A percentile compares a stretch with the other conserved stretches of the same genome.
phyloP scores from a whole-genome alignment of 257 asterid species.

The Nicotiana benthamiana region DNA sequence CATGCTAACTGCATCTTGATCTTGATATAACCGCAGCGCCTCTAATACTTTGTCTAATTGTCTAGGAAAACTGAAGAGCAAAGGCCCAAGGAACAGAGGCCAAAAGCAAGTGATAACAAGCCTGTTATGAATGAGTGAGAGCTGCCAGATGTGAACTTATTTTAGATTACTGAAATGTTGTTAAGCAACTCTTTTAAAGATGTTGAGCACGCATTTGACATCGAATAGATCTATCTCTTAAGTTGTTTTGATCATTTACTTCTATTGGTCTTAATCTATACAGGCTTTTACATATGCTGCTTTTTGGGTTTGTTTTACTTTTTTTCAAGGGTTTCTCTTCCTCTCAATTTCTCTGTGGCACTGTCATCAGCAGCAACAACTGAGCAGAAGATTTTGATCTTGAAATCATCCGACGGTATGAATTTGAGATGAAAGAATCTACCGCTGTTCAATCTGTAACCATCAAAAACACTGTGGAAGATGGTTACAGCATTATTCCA shows the following conservation, averaged over 20 bases:
- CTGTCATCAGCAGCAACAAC: background rate
- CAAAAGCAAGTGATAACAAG: constrained; percentile 87
- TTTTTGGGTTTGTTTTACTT: too few species aligned
- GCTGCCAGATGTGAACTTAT: constrained; percentile 4
- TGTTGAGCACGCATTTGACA: constrained; percentile 8
- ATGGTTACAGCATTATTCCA: background rate
- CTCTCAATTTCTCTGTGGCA: background rate
- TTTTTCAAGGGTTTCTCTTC: too few species aligned
- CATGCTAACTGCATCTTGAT: background rate
- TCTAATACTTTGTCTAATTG: background rate
- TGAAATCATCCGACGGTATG: constrained; percentile 3
- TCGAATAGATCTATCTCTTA: background rate
- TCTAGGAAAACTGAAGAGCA: constrained; percentile 92
- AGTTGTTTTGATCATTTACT: background rate
- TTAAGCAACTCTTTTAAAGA: background rate
- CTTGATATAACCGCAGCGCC: background rate
- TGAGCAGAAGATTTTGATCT: background rate
- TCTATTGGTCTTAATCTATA: background rate
- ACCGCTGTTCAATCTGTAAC: background rate
- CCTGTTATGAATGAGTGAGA: constrained; percentile 83
- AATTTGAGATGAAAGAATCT: background rate
- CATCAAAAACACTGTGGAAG: constrained; percentile 11
- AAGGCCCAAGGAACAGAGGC: constrained; percentile 92
- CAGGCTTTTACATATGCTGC: background rate
- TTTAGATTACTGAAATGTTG: constrained; percentile 6